A percentile compares a stretch with the other conserved stretches of the same genome.
phyloP scores from a whole-genome alignment of 208 protist species.

The Acanthamoeba castellanii region DNA sequence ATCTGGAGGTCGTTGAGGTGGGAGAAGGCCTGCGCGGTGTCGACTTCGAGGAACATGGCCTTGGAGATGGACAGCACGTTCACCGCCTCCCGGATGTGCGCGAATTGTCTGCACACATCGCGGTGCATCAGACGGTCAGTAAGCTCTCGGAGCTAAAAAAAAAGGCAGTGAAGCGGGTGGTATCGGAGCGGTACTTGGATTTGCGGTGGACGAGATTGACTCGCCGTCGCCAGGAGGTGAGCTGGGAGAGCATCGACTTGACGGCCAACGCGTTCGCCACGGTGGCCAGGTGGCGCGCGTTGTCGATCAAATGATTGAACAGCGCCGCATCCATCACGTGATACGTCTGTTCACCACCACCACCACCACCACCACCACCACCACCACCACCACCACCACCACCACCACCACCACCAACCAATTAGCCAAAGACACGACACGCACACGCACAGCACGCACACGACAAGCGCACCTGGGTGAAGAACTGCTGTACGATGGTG shows the following conservation, averaged over 20 bases:
- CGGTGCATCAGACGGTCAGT: neutral
- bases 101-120: neutral
- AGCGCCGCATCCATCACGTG: constrained; percentile 61
- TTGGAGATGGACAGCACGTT: constrained; percentile 70
- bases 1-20: constrained; percentile 73
- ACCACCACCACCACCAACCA: neutral
- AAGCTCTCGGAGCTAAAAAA: neutral
- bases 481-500: constrained; percentile 69
- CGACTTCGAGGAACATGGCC: constrained; percentile 64
- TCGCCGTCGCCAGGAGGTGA: constrained; percentile 45
- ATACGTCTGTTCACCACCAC: neutral
- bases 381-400: no score
- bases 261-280: constrained; percentile 60
- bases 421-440: neutral
- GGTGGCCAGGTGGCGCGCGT: constrained; percentile 61
- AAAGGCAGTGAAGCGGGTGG: neutral
- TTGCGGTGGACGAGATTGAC: constrained; percentile 55
- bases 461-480: constrained; percentile 19
- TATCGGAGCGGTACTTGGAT: constrained; percentile 6
- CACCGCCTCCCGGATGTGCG: constrained; percentile 61
- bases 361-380: no score
- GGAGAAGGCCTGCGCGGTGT: constrained; percentile 61
- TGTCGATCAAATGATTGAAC: constrained; percentile 71
- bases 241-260: constrained; percentile 63
- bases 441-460: neutral